Evolutionary conservation across 2,329 filamentous ascomycete genomes (phyloP).

Genomic region (Hypoxylon sp.): DNA sequence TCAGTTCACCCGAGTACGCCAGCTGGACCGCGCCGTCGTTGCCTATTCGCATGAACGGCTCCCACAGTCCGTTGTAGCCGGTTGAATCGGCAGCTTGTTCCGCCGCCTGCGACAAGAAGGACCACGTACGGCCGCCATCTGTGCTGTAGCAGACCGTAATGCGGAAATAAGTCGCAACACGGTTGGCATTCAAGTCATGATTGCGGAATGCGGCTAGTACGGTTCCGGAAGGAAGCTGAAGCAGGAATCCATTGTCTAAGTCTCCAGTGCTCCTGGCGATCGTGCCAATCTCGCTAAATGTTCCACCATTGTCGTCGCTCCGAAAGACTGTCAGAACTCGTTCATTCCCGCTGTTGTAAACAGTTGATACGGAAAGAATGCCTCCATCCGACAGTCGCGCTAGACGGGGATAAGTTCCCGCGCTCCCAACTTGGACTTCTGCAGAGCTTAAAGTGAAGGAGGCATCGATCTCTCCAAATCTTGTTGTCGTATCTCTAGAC

Average conservation of each 20-base stretch:
- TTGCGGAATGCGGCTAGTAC: slow-evolving; percentile 61
- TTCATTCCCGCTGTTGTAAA: slow-evolving; percentile 43
- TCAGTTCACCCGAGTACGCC: slow-evolving; percentile 60
- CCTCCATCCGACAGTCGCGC: slow-evolving; percentile 57
- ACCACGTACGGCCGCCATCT: slow-evolving; percentile 56
- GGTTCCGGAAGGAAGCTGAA: slow-evolving; percentile 55
- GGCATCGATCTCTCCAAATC: slow-evolving; percentile 33
- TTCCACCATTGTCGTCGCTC: slow-evolving; percentile 57
- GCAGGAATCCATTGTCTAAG: slow-evolving; percentile 59
- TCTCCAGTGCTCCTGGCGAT: slow-evolving; percentile 57
- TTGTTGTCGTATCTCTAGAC: slow-evolving; percentile 28
- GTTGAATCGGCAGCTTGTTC: slow-evolving; percentile 51
- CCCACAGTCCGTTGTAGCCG: slow-evolving; percentile 57
- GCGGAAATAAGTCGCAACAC: slow-evolving; percentile 56
- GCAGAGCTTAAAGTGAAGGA: slow-evolving; percentile 33
- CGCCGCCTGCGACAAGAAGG: slow-evolving; percentile 56
- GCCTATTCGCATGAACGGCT: slow-evolving; percentile 60
- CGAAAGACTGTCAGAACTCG: slow-evolving; percentile 54
- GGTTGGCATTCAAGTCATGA: slow-evolving; percentile 56
- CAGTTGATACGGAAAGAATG: slow-evolving; percentile 56
- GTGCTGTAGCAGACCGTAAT: slow-evolving; percentile 54
- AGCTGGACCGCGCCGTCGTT: slow-evolving; percentile 57
- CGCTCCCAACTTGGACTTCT: slow-evolving; percentile 25
- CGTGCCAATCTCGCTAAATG: slow-evolving; percentile 56
- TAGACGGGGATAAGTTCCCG: slow-evolving; percentile 59